Evolutionary conservation across 108 stramenopile genomes (phyloP).

Genomic region (Cyclotella sp.): DNA sequence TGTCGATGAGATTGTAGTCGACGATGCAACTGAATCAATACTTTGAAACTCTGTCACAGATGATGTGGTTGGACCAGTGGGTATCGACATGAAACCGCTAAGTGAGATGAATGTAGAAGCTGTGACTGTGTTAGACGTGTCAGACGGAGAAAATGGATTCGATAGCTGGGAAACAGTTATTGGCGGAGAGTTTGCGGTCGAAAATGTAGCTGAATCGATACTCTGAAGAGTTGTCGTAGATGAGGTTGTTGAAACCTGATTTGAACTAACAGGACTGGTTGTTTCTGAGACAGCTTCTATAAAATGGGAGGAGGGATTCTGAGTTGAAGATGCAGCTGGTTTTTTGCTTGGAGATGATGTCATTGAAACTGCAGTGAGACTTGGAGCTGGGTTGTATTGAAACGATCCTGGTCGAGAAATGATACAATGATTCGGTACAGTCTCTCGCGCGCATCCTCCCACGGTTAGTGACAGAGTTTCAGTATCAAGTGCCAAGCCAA

Average conservation of each 20-base stretch:
- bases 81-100: no score
- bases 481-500: constrained; percentile 9
- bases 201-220: no score
- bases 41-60: no score
- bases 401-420: constrained; percentile 4
- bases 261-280: no score
- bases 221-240: no score
- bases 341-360: neutral
- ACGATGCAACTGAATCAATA: no score
- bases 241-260: no score
- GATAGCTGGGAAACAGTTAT: no score
- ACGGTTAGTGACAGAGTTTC: neutral
- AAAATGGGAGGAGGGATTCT: neutral
- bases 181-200: no score
- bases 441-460: constrained; percentile 11
- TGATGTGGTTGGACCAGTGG: neutral
- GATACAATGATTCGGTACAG: constrained; percentile 8
- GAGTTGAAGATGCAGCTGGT: neutral
- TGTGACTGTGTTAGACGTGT: no score
- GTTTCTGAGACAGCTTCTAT: neutral
- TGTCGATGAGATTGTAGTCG: no score
- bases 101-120: no score
- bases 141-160: neutral
- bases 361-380: neutral
- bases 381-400: neutral